Conservation (phyloP, 2,329 filamentous ascomycete species). For the Xylaria sp. region DNA sequence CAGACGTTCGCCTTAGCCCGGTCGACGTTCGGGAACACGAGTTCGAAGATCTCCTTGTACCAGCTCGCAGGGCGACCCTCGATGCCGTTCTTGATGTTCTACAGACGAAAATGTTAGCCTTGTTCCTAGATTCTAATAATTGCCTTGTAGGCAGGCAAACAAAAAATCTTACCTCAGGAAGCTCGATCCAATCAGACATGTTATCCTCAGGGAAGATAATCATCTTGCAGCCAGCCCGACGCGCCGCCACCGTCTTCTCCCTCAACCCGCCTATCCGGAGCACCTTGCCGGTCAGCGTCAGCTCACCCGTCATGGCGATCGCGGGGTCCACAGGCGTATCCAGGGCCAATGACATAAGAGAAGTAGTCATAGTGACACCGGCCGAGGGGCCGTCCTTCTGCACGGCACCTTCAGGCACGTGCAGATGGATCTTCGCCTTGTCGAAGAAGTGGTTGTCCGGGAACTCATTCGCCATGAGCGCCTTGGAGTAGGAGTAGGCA, state of each 20-base stretch:
- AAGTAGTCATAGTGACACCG: constrained; percentile 98
- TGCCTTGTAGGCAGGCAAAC: constrained; percentile 1
- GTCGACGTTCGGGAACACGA: constrained; percentile 82
- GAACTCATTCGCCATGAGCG: constrained; percentile 77
- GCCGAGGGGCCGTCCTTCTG: constrained; percentile 91
- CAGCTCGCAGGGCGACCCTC: constrained; percentile 86
- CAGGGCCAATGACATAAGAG: constrained; percentile 77
- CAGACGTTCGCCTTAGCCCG: constrained; percentile 67
- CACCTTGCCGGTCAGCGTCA: constrained; percentile 96
- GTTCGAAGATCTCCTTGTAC: constrained; percentile 89
- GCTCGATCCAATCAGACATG: constrained; percentile 92
- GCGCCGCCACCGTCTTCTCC: constrained; percentile 95
- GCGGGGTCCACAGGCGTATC: constrained; percentile 74
- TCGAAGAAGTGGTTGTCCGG: constrained; percentile 93
- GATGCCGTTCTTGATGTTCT: constrained; percentile 98
- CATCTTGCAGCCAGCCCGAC: constrained; percentile 84
- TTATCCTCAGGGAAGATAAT: constrained; percentile 96
- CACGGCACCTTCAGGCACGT: constrained; percentile 94
- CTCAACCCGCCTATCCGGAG: constrained; percentile 87
- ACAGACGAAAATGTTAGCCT: constrained; percentile 15
- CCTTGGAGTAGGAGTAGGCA: constrained; percentile 93
- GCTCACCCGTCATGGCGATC: constrained; percentile 95
- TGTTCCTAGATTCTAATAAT: constrained; percentile 3
- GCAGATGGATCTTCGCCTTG: constrained; percentile 88
- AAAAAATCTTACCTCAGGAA: constrained; percentile 74